Evolutionary conservation across 202 grass and related monocot species (phyloP).

Genomic region (Tripidium arundinaceum): DNA sequence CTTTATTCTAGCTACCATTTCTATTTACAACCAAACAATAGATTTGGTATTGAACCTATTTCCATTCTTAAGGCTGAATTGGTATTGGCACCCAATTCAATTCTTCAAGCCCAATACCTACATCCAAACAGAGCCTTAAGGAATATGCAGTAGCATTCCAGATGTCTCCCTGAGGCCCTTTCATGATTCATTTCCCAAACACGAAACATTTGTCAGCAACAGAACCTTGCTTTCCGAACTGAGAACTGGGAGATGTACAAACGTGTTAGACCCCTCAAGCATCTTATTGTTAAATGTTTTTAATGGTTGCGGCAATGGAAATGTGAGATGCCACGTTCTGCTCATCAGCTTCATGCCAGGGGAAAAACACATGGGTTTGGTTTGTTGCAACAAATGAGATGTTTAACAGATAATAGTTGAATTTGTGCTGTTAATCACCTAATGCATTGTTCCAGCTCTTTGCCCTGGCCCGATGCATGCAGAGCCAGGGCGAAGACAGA

Average conservation of each 20-base stretch:
- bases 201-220: too few relatives aligned
- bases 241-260: not conserved
- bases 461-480: not conserved
- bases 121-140: too few relatives aligned
- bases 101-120: too few relatives aligned
- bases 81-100: too few relatives aligned
- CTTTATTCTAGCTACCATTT: too few relatives aligned
- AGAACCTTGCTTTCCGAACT: not conserved
- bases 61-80: too few relatives aligned
- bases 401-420: not conserved
- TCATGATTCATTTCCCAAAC: not conserved
- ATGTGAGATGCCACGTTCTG: not conserved
- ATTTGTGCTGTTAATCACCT: constrained; percentile 13
- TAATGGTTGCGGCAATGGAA: not conserved
- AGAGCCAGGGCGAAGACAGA: not conserved
- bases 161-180: not conserved
- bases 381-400: not conserved
- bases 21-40: too few relatives aligned
- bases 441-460: not conserved
- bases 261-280: not conserved
- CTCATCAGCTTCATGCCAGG: not conserved
- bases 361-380: not conserved
- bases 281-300: not conserved
- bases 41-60: too few relatives aligned
- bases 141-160: not conserved